These are phyloP conservation scores for Calonectria crousiana DNA, from an alignment of 2,329 filamentous ascomycete genomes.

Conservation along the genomic window DNA sequence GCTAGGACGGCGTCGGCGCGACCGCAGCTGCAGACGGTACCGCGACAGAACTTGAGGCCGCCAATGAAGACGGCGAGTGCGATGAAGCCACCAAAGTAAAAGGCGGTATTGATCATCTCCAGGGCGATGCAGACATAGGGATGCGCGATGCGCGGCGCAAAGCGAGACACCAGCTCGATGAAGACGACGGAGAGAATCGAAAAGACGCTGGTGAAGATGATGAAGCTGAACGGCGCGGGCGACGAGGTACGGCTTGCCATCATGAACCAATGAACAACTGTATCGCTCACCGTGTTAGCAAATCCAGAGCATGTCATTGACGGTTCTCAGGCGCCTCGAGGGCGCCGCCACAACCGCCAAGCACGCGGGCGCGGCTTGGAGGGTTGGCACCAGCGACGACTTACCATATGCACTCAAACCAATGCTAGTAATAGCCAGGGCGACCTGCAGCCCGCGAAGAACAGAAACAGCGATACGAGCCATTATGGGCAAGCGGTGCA, in stretches of 20 bases:
- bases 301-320: background rate
- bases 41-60: slow-evolving; percentile 67
- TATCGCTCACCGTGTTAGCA: background rate
- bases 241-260: slow-evolving; percentile 64
- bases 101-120: slow-evolving; percentile 64
- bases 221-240: slow-evolving; percentile 69
- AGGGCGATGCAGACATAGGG: slow-evolving; percentile 62
- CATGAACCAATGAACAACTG: slow-evolving; percentile 73
- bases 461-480: slow-evolving; percentile 30
- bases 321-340: background rate
- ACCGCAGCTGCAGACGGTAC: slow-evolving; percentile 67
- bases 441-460: slow-evolving; percentile 41
- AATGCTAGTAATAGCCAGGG: slow-evolving; percentile 39
- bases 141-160: slow-evolving; percentile 59
- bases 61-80: slow-evolving; percentile 69
- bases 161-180: slow-evolving; percentile 63
- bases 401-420: slow-evolving; percentile 41
- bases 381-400: slow-evolving; percentile 13
- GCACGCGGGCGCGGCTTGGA: background rate
- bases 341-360: slow-evolving; percentile 1
- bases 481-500: slow-evolving; percentile 31
- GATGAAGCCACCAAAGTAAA: slow-evolving; percentile 72
- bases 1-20: slow-evolving; percentile 67
- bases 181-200: slow-evolving; percentile 67
- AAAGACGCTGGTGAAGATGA: slow-evolving; percentile 67